Evolutionary conservation across 2,329 filamentous ascomycete genomes (phyloP), one percentile per base, ranked within the genome.

Genomic region (Lizonia empirigonia): DNA sequence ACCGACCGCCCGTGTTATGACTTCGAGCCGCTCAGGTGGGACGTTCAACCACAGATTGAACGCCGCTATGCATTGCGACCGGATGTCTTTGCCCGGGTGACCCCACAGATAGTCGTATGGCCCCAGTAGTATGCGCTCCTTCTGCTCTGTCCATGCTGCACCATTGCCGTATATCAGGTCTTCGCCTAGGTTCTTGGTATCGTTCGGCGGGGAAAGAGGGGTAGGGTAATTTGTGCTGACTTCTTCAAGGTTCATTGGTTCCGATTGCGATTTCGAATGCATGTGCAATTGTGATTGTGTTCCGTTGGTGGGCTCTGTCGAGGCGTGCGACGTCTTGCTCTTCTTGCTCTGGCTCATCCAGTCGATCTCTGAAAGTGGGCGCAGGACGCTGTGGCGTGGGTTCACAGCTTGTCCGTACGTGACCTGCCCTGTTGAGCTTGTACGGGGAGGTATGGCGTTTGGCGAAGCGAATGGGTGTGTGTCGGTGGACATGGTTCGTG

Each of bases 61-160:
- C 34, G 90, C 87, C 34, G 81, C 82, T 65, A 95, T 91, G 64
- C 93, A 80, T 75, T 90, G 87, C 36, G 86, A 82, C 59, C 91
- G 85, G 68, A 96, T 89, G 73, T 94, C 89, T 75, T 95, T 94
- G 58, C 91, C 91, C 0, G 90, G 89, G 57, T 91, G 87, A 35
- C 83, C 82, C 64, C 86, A 82, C 55, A 94, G 81, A 72, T 96
- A 95, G 67, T 93, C 87, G 65, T 85, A 96, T 1, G 91, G 91
- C 0, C 86, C 90, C 38, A 86, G 78, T 44, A 95, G 77, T 54
- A 93, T 86, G 70, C 84, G 84, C 71, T 94, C 89, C 77, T 94
- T 93, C 64, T 88, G 83, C 2, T 79, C 73, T 6, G 83, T 85
- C 90, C 90, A 94, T 15, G 80, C 78, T 51, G 60, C 61, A 27